Evolutionary conservation across 2,329 filamentous ascomycete species (phyloP).

Genomic region (Exophiala dermatitidis): DNA sequence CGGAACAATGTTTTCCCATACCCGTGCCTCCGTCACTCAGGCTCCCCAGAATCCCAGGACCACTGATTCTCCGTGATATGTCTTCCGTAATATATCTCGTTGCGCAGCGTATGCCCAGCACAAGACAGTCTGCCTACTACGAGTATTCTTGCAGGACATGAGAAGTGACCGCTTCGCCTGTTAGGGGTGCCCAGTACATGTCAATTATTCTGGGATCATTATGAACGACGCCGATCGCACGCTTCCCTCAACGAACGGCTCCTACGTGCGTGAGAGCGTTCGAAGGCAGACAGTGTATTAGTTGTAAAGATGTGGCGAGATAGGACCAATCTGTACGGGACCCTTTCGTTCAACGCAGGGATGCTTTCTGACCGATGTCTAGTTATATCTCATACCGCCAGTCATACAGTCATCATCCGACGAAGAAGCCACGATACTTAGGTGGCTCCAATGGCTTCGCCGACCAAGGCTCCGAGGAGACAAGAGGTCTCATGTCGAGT

Average conservation of each 20-base stretch:
- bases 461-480: conserved; percentile 58
- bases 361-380: conserved; percentile 30
- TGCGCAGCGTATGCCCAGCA: neutral
- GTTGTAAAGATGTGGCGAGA: conserved; percentile 89
- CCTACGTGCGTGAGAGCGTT: conserved; percentile 10
- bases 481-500: conserved; percentile 75
- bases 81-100: neutral
- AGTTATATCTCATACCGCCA: conserved; percentile 99
- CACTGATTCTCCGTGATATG: neutral
- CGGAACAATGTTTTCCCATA: conserved; percentile 10
- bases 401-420: conserved; percentile 91
- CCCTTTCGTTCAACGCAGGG: conserved; percentile 6
- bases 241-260: conserved; percentile 1
- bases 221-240: conserved; percentile 8
- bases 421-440: conserved; percentile 69
- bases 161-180: no score
- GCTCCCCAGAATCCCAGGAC: neutral
- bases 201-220: conserved; percentile 1
- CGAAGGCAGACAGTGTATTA: conserved; percentile 12
- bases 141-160: no score
- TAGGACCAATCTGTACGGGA: conserved; percentile 83
- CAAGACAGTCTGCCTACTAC: neutral
- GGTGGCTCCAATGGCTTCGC: conserved; percentile 53
- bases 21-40: neutral
- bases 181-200: neutral